phyloP scores from a whole-genome alignment of 2,329 filamentous ascomycete genomes.

The Epichloe sp. region DNA sequence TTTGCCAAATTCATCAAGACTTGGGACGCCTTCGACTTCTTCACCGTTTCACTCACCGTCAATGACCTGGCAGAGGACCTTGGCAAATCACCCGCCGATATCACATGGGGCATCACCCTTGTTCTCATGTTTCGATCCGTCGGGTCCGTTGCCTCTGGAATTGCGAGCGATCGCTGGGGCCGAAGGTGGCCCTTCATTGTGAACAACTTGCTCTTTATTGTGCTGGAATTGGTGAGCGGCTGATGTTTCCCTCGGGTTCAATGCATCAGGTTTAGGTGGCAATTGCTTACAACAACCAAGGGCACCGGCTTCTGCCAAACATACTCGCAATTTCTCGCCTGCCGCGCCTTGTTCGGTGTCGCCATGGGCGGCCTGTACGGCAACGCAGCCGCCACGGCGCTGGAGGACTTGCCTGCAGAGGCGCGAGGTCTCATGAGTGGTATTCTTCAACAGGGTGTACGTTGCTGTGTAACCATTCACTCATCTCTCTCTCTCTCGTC shows the following conservation, averaged over 20 bases:
- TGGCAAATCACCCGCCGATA: constrained; percentile 38
- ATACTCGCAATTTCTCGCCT: constrained; percentile 59
- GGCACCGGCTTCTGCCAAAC: constrained; percentile 56
- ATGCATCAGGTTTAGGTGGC: too few relatives aligned
- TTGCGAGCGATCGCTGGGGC: constrained; percentile 42
- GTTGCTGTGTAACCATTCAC: constrained; percentile 7
- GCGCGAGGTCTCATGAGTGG: constrained; percentile 63
- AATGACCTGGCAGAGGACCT: constrained; percentile 40
- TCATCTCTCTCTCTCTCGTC: too few relatives aligned
- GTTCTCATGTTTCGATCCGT: constrained; percentile 48
- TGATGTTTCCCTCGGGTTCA: neutral
- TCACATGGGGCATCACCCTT: constrained; percentile 52
- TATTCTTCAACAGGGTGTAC: constrained; percentile 57
- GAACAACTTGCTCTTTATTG: constrained; percentile 61
- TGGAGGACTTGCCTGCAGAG: constrained; percentile 58
- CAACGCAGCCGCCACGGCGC: constrained; percentile 64
- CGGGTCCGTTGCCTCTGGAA: constrained; percentile 40
- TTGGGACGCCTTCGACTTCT: constrained; percentile 55
- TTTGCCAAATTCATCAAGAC: constrained; percentile 23
- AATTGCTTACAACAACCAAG: constrained; percentile 18
- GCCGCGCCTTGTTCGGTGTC: constrained; percentile 62
- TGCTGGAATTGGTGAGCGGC: constrained; percentile 52
- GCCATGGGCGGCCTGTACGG: constrained; percentile 76
- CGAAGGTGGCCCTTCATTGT: constrained; percentile 61
- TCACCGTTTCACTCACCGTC: constrained; percentile 48